These are phyloP conservation scores for Cercophora scortea DNA, from an alignment of 495 filamentous ascomycete species.

Conservation along the genomic window DNA sequence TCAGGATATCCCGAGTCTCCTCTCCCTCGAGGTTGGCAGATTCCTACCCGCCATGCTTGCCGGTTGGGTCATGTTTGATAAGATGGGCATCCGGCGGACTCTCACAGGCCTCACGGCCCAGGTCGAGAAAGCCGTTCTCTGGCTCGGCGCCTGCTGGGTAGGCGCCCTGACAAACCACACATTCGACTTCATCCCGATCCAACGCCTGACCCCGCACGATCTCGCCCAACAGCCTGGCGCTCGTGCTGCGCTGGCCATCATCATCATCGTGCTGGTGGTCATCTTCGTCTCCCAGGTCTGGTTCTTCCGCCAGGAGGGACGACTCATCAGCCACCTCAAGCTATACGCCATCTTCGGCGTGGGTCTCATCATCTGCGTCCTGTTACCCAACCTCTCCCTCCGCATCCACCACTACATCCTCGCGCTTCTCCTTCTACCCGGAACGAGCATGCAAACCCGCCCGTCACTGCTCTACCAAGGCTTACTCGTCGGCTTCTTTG, in stretches of 20 bases:
- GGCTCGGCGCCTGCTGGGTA: slow-evolving; percentile 68
- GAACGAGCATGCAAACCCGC: slow-evolving; percentile 77
- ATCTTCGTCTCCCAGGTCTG: slow-evolving; percentile 63
- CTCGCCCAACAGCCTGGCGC: slow-evolving; percentile 72
- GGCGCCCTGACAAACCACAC: slow-evolving; percentile 79
- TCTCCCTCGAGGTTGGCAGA: slow-evolving; percentile 64
- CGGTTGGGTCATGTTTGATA: slow-evolving; percentile 65
- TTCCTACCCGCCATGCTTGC: slow-evolving; percentile 72
- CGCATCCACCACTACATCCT: slow-evolving; percentile 95
- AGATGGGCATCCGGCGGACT: slow-evolving; percentile 46
- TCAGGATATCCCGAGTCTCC: slow-evolving; percentile 39
- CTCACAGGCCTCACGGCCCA: slow-evolving; percentile 55
- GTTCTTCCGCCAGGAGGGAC: slow-evolving; percentile 65
- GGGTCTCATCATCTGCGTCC: slow-evolving; percentile 54
- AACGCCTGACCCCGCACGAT: slow-evolving; percentile 69
- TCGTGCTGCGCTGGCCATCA: slow-evolving; percentile 56
- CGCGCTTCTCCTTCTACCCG: slow-evolving; percentile 70
- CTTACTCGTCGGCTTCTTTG: slow-evolving; percentile 76
- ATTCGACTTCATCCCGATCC: slow-evolving; percentile 74
- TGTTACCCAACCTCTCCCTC: slow-evolving; percentile 73
- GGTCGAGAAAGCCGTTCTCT: slow-evolving; percentile 65
- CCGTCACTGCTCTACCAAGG: slow-evolving; percentile 76
- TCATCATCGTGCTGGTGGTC: slow-evolving; percentile 52
- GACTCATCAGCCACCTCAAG: slow-evolving; percentile 60
- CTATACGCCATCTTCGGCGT: slow-evolving; percentile 59